A percentile compares a stretch with the other conserved stretches of the same genome.
Conservation (phyloP, 305 asterid species). For the Solanum hybrid region DNA sequence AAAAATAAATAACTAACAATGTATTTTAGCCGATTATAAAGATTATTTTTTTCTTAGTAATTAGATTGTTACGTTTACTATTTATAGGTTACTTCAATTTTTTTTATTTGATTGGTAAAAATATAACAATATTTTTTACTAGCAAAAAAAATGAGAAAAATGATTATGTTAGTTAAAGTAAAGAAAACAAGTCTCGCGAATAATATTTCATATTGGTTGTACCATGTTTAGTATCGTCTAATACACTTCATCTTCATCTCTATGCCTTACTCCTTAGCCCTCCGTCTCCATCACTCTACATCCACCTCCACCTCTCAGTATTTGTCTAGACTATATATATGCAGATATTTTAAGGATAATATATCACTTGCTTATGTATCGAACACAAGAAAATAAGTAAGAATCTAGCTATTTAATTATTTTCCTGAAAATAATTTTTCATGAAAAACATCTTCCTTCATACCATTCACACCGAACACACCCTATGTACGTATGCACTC, state of each 20-base stretch:
- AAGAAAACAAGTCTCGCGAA: not conserved
- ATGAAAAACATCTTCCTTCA: not conserved
- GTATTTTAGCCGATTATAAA: not conserved
- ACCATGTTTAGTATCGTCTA: not conserved
- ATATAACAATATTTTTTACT: not conserved
- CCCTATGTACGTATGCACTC: not conserved
- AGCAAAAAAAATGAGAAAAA: not conserved
- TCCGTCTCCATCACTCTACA: not conserved
- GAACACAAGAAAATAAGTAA: not conserved
- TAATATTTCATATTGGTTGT: not conserved
- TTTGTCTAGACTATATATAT: not conserved
- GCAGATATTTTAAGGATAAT: too few relatives aligned
- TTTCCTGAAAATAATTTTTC: not conserved
- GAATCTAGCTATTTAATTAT: not conserved
- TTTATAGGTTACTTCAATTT: not conserved
- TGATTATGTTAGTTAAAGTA: not conserved
- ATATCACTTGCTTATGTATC: not conserved
- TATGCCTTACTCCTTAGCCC: not conserved
- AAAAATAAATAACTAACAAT: not conserved
- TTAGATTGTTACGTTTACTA: not conserved
- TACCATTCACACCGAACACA: not conserved
- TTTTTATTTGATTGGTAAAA: not conserved
- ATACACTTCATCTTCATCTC: not conserved
- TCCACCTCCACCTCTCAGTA: not conserved
- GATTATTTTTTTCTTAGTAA: not conserved